Percentiles rank a stretch among this genome's conserved stretches.
Evolutionary conservation across 2,329 filamentous ascomycete species (phyloP).

Genomic region (Fusarium sp.): DNA sequence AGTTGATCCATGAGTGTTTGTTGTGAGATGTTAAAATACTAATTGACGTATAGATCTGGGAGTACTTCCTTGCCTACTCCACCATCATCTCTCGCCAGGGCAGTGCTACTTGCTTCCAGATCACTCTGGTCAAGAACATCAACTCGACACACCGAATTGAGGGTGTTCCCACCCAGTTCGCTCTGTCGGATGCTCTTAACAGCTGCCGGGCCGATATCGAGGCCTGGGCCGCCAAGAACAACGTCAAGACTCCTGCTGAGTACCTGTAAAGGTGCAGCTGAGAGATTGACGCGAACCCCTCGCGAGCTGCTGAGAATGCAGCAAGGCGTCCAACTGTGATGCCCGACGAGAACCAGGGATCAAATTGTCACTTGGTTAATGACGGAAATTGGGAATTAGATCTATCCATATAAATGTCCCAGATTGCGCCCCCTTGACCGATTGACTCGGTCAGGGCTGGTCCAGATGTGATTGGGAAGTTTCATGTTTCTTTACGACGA

Average conservation of each 20-base stretch:
- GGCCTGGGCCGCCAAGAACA: conserved; percentile 53
- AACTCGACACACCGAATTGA: conserved; percentile 89
- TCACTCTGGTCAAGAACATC: conserved; percentile 90
- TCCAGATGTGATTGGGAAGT: conserved; percentile 40
- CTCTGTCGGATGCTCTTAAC: conserved; percentile 71
- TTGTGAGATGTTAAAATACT: not conserved
- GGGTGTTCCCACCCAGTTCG: conserved; percentile 78
- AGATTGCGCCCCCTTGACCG: conserved; percentile 41
- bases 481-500: conserved; percentile 37
- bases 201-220: conserved; percentile 50
- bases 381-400: conserved; percentile 19
- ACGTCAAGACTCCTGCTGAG: conserved; percentile 48
- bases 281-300: not conserved
- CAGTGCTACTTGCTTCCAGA: conserved; percentile 88
- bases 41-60: conserved; percentile 76
- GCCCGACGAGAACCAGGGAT: conserved; percentile 12
- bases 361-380: not conserved
- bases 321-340: conserved; percentile 4
- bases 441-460: conserved; percentile 32
- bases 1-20: conserved; percentile 56
- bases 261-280: conserved; percentile 37
- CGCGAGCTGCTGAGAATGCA: not conserved
- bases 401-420: conserved; percentile 37
- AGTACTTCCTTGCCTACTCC: conserved; percentile 89
- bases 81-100: conserved; percentile 90